Conservation (phyloP, 2,329 filamentous ascomycete species). For the Neonectria sp. region DNA sequence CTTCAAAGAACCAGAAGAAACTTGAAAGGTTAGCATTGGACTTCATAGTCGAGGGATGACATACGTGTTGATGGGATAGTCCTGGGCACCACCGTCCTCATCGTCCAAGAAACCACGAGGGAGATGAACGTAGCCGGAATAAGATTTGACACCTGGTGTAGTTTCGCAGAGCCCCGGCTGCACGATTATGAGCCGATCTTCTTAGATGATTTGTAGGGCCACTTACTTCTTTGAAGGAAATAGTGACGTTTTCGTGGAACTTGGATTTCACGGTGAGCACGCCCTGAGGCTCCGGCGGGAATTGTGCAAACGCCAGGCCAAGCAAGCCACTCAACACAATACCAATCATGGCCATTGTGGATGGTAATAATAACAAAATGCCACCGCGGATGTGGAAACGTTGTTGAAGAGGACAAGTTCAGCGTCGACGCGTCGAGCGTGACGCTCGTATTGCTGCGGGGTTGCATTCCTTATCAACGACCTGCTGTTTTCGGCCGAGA, state of each 20-base stretch:
- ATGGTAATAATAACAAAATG: too few species aligned
- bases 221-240: conserved; percentile 39
- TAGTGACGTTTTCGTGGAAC: conserved; percentile 36
- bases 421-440: background rate
- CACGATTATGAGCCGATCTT: background rate
- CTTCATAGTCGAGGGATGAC: background rate
- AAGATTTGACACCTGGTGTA: conserved; percentile 40
- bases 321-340: conserved; percentile 9
- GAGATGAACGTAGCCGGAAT: conserved; percentile 70
- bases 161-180: conserved; percentile 69
- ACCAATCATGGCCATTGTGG: background rate
- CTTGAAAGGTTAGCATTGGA: conserved; percentile 3
- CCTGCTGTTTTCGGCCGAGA: conserved; percentile 6
- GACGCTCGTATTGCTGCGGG: background rate
- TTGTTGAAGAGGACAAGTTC: background rate
- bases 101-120: conserved; percentile 31
- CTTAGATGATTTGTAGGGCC: too few species aligned
- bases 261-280: conserved; percentile 33
- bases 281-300: conserved; percentile 39
- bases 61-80: conserved; percentile 38
- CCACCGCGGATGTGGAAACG: background rate
- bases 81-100: conserved; percentile 19
- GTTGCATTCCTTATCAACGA: background rate
- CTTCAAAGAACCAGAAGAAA: conserved; percentile 51
- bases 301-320: conserved; percentile 35